A percentile compares a stretch with the other conserved stretches of the same genome.
These are phyloP conservation scores for Phialophora tarda DNA, from an alignment of 2,329 filamentous ascomycete genomes.

Conservation along the genomic window DNA sequence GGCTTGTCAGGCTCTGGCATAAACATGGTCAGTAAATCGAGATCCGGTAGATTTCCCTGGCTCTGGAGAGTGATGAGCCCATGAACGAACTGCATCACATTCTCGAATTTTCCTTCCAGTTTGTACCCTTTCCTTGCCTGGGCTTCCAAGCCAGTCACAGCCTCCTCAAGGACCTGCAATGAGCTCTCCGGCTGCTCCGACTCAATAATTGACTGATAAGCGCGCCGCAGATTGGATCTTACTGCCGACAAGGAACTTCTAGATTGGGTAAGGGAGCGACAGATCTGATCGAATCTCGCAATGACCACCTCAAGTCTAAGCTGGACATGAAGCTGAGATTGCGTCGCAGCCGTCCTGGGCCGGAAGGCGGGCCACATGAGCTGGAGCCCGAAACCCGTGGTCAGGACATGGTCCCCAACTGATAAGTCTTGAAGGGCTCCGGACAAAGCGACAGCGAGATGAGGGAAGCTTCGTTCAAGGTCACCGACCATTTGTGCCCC, in stretches of 20 bases:
- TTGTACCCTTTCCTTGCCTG: constrained; percentile 23
- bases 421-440: constrained; percentile 32
- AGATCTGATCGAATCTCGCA: constrained; percentile 52
- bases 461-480: constrained; percentile 34
- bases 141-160: constrained; percentile 24
- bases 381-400: constrained; percentile 42
- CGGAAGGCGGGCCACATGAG: constrained; percentile 38
- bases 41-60: not conserved
- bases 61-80: constrained; percentile 16
- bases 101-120: constrained; percentile 27
- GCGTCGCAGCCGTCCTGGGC: constrained; percentile 31
- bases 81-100: constrained; percentile 21
- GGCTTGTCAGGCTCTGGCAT: constrained; percentile 10
- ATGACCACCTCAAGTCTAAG: constrained; percentile 53
- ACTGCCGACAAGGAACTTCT: constrained; percentile 44
- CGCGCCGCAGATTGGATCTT: constrained; percentile 44
- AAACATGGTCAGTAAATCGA: constrained; percentile 26
- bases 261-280: constrained; percentile 42
- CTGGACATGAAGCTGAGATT: constrained; percentile 46
- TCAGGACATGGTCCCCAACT: constrained; percentile 65
- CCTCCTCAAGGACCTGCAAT: constrained; percentile 23
- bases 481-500: constrained; percentile 46
- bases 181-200: constrained; percentile 18
- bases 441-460: constrained; percentile 12
- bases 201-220: constrained; percentile 34